Conservation (phyloP, 2,329 filamentous ascomycete genomes). For the Cytospora schulzeri region DNA sequence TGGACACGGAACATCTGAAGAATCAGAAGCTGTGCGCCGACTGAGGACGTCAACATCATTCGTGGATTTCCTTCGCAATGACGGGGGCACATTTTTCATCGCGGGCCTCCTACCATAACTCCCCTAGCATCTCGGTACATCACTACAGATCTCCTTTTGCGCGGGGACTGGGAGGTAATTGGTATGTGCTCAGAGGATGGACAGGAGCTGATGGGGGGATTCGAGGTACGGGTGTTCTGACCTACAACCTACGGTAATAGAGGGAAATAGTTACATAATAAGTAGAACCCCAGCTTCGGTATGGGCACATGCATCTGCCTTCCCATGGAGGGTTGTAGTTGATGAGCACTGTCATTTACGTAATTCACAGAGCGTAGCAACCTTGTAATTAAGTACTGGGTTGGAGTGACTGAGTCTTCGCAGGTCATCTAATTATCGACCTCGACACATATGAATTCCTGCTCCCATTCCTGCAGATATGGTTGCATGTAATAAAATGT, state of each 20-base stretch:
- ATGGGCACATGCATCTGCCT: too few relatives aligned
- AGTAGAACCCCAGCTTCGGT: too few relatives aligned
- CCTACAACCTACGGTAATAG: neutral
- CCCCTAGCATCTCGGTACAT: neutral
- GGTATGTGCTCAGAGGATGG: neutral
- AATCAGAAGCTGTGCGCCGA: neutral
- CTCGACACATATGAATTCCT: too few relatives aligned
- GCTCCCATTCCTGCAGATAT: too few relatives aligned
- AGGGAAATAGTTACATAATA: too few relatives aligned
- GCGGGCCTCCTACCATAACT: neutral
- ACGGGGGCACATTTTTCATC: conserved; percentile 1
- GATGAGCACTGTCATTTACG: too few relatives aligned
- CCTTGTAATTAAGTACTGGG: too few relatives aligned
- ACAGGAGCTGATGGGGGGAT: neutral
- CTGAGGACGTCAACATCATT: neutral
- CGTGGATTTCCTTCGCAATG: neutral
- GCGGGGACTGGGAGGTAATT: conserved; percentile 2
- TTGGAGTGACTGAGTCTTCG: too few relatives aligned
- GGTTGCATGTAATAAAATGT: too few relatives aligned
- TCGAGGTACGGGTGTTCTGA: conserved; percentile 5
- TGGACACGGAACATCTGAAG: neutral
- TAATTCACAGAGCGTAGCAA: too few relatives aligned
- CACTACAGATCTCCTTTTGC: neutral
- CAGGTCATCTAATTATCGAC: too few relatives aligned
- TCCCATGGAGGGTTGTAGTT: too few relatives aligned